phyloP scores from a whole-genome alignment of 176 grass and related monocot species.

The Carex scoparia region DNA sequence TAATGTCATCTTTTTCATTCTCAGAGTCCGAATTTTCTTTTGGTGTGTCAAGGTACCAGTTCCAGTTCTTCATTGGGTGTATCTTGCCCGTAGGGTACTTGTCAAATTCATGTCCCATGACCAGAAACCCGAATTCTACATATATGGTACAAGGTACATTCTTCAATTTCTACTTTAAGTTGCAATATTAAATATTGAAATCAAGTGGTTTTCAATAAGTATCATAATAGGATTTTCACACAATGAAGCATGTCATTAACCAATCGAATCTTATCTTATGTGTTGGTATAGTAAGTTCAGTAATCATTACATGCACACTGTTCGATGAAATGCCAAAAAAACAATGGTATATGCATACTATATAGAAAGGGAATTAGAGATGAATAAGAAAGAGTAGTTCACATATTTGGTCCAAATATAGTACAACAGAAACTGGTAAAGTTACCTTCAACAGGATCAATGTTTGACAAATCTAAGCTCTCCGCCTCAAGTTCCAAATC shows the following conservation, averaged over 20 bases:
- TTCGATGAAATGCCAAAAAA: slow-evolving; percentile 8
- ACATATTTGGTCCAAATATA: neutral
- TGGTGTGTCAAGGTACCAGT: slow-evolving; percentile 62
- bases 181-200: neutral
- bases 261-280: neutral
- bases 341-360: neutral
- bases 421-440: neutral
- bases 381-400: neutral
- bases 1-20: slow-evolving; percentile 38
- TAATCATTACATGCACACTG: neutral
- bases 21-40: slow-evolving; percentile 5
- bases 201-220: neutral
- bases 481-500: slow-evolving; percentile 30
- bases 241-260: neutral
- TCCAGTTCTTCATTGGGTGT: slow-evolving; percentile 53
- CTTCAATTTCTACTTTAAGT: neutral
- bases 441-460: slow-evolving; percentile 71
- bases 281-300: neutral
- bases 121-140: slow-evolving; percentile 82
- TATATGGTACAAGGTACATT: neutral
- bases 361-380: neutral
- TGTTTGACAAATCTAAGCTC: slow-evolving; percentile 31
- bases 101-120: slow-evolving; percentile 68
- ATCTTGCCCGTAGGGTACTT: slow-evolving; percentile 52
- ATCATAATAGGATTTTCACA: neutral